A percentile compares a stretch with the other conserved stretches of the same genome.
Conservation (phyloP, 106 monocot genomes). For the Posidonia australis region DNA sequence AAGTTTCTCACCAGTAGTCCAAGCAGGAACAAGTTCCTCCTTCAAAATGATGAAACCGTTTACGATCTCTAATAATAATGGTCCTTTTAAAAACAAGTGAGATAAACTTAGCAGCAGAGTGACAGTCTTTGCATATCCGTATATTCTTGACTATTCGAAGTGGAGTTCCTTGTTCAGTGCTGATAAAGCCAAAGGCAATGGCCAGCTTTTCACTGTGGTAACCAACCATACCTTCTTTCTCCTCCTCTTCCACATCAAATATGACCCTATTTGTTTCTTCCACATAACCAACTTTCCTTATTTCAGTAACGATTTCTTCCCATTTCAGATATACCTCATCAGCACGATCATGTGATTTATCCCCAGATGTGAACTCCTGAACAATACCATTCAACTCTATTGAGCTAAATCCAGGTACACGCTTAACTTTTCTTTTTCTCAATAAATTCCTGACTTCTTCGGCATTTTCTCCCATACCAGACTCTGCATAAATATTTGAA, state of each 20-base stretch:
- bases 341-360: slow-evolving; percentile 32
- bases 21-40: slow-evolving; percentile 61
- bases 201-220: slow-evolving; percentile 73
- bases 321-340: slow-evolving; percentile 11
- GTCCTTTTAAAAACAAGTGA: slow-evolving; percentile 44
- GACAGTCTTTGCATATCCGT: slow-evolving; percentile 64
- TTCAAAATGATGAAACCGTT: slow-evolving; percentile 63
- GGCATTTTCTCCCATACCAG: slow-evolving; percentile 1
- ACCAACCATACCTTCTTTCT: slow-evolving; percentile 19
- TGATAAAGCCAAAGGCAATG: slow-evolving; percentile 55
- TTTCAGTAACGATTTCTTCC: slow-evolving; percentile 19
- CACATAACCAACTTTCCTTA: slow-evolving; percentile 1
- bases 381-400: slow-evolving; percentile 38
- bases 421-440: slow-evolving; percentile 2
- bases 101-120: slow-evolving; percentile 45
- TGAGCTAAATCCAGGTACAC: slow-evolving; percentile 12
- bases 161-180: slow-evolving; percentile 17
- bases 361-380: slow-evolving; percentile 63
- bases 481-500: slow-evolving; percentile 17
- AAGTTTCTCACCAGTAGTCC: slow-evolving; percentile 56
- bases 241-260: slow-evolving; percentile 15
- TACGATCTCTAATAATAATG: slow-evolving; percentile 63
- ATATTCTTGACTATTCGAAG: slow-evolving; percentile 65
- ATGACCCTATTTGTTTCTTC: slow-evolving; percentile 6
- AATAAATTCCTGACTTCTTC: slow-evolving; percentile 4